Evolutionary conservation across 805 yeast species (phyloP), one percentile per base, ranked within the genome.

Genomic region (Lachancea meyersii): DNA sequence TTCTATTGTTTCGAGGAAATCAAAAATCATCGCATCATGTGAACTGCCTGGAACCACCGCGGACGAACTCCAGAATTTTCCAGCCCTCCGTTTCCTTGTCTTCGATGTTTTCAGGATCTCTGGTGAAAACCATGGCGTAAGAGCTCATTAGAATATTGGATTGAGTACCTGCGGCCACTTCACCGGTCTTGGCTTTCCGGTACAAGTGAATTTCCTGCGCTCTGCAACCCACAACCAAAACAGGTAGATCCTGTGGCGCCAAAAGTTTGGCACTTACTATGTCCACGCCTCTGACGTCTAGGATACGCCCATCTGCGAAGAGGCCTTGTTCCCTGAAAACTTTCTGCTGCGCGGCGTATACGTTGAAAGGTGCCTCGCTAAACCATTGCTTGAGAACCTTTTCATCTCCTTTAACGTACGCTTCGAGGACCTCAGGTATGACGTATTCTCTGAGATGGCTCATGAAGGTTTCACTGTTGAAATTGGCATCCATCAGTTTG

Each of bases 281-380:
- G 52, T 91, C 97, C 33, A 89, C 94, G 40, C 95, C 95, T 69
- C 99, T 80, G 54, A 93, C 86, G 62, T 93, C 99, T 57, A 93
- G 73, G 49, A 93, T 86, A 51, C 80, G 79, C 35, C 96, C 91
- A 55, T 93, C 98, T 11, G 96, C 80, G 58, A 85, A 86, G 42
- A 91, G 70, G 5, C 94, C 94, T 65, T 89, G 95, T 56, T 89
- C 95, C 60, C 83, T 77, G 63, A 87, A 80, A 60, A 86, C 94
- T 66, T 93, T 93, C 63, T 91, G 88, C 63, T 85, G 86, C 26
- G 96, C 95, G 52, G 84, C 78, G 77, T 95, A 87, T 46, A 93
- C 94, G 62, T 91, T 91, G 70, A 69, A 91, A 34, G 98, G 97
- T 22, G 97, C 97, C 68, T 93, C 98, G 38, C 94, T 82, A 46